Conservation (phyloP, 768 basidiomycete species). For the Podaxis sp. region DNA sequence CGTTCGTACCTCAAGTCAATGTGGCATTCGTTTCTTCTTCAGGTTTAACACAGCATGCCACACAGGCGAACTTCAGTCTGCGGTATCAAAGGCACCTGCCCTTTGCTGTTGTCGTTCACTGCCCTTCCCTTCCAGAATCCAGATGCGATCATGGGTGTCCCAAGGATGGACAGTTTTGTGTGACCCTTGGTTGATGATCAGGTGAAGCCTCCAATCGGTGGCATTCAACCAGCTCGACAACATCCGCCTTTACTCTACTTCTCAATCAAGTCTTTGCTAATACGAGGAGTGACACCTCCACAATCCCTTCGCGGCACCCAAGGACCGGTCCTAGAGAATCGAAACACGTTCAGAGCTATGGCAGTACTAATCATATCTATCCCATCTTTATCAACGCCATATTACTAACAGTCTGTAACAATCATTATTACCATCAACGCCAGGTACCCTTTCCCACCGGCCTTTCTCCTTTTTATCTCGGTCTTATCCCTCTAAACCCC, state of each 20-base stretch:
- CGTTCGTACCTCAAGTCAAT: neutral
- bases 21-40: neutral
- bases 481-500: neutral
- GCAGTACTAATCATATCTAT: neutral
- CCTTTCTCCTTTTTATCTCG: neutral
- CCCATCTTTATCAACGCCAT: neutral
- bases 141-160: neutral
- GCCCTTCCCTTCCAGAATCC: neutral
- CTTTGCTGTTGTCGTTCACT: neutral
- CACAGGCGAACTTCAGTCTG: neutral
- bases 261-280: neutral
- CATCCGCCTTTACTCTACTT: neutral
- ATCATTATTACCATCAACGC: neutral
- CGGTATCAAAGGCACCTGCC: neutral
- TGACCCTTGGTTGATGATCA: neutral
- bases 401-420: neutral
- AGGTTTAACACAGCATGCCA: neutral
- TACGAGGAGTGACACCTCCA: neutral
- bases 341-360: neutral
- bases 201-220: neutral
- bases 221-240: neutral
- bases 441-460: neutral
- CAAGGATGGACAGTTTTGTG: neutral
- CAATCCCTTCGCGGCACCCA: neutral
- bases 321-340: neutral